Evolutionary conservation across 2,329 filamentous ascomycete species (phyloP).

Genomic region (Hypoxylon sp.): DNA sequence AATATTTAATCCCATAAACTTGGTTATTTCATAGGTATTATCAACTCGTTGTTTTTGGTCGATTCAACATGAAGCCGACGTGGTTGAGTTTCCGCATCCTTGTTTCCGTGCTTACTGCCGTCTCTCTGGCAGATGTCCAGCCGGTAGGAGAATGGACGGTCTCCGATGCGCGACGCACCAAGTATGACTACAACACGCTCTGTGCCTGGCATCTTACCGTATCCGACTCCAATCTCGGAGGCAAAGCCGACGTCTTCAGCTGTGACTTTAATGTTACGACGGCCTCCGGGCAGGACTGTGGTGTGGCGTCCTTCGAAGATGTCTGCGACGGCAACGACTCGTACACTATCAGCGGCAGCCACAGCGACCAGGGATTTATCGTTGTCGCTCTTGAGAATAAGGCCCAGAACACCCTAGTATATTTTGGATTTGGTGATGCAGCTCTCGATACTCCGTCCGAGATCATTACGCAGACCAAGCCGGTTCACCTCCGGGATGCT

Average conservation of each 20-base stretch:
- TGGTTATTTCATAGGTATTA: no score
- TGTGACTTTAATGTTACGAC: constrained; percentile 14
- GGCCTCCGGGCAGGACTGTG: constrained; percentile 27
- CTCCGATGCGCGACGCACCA: constrained; percentile 22
- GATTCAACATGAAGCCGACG: constrained; percentile 11
- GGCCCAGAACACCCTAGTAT: constrained; percentile 16
- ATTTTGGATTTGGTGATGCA: constrained; percentile 33
- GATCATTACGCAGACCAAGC: constrained; percentile 26
- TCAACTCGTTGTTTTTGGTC: no score
- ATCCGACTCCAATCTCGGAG: background rate
- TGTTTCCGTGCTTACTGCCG: background rate
- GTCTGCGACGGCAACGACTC: constrained; percentile 1
- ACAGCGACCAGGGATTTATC: constrained; percentile 31
- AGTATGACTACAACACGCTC: background rate
- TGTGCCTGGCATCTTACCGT: constrained; percentile 35
- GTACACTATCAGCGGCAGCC: constrained; percentile 32
- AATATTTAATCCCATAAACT: no score
- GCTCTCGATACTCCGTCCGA: constrained; percentile 25
- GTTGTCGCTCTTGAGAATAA: constrained; percentile 27
- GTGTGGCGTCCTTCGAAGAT: constrained; percentile 10
- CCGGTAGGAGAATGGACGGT: constrained; percentile 24
- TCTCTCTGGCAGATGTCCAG: background rate
- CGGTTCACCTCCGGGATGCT: background rate
- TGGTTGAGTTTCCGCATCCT: constrained; percentile 2
- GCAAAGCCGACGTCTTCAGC: constrained; percentile 1